Percentiles rank a stretch among this genome's conserved stretches.
These are phyloP conservation scores for Sicyos baderoa DNA, from an alignment of 306 rosid species.

Conservation along the genomic window DNA sequence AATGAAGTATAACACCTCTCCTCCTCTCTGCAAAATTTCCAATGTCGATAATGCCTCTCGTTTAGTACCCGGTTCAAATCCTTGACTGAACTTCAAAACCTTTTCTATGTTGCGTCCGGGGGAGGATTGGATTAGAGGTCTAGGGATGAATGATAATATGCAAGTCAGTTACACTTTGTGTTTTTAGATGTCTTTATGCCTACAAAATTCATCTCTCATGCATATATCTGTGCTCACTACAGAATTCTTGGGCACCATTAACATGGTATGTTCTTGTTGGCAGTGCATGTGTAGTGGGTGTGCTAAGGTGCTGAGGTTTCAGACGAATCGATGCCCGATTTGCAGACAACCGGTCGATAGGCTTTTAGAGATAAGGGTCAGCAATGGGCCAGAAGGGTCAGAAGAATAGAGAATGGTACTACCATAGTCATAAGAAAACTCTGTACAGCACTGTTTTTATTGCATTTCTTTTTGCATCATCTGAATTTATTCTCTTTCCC, in stretches of 20 bases:
- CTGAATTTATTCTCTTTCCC: slow-evolving; percentile 10
- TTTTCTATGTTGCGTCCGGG: too few species aligned
- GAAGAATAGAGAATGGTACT: slow-evolving; percentile 41
- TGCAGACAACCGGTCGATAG: slow-evolving; percentile 97
- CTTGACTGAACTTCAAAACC: too few species aligned
- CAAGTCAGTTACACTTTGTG: too few species aligned
- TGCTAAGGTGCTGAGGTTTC: slow-evolving; percentile 81
- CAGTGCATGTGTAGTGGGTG: slow-evolving; percentile 95
- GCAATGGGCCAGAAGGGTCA: slow-evolving; percentile 25
- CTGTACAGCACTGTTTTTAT: slow-evolving; percentile 36
- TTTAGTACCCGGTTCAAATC: not conserved
- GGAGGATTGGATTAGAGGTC: too few species aligned
- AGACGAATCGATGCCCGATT: slow-evolving; percentile 86
- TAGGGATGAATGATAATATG: too few species aligned
- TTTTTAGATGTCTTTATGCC: too few species aligned
- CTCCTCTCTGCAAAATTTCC: not conserved
- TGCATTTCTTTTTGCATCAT: slow-evolving; percentile 12
- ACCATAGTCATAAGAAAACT: slow-evolving; percentile 14
- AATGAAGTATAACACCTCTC: too few species aligned
- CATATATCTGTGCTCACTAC: not conserved
- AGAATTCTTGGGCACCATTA: not conserved
- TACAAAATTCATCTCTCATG: not conserved
- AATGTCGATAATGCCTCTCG: not conserved
- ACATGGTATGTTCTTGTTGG: slow-evolving; percentile 28
- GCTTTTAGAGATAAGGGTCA: slow-evolving; percentile 88